These are phyloP conservation scores for Russula sp. DNA, from an alignment of 768 basidiomycete genomes.

Conservation along the genomic window DNA sequence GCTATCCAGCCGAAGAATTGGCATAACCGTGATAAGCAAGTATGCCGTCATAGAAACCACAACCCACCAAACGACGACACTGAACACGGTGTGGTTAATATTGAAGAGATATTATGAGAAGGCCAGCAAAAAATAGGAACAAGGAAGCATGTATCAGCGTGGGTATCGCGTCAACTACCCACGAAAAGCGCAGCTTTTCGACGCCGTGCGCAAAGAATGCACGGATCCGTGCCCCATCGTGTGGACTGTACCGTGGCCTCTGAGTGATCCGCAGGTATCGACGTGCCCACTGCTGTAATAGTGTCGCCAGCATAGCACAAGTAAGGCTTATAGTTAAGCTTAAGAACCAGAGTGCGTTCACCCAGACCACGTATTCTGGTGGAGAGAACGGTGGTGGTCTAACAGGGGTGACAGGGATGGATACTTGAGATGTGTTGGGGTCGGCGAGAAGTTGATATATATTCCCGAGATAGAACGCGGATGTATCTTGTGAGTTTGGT, in stretches of 20 bases:
- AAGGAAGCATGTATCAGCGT: too few relatives aligned
- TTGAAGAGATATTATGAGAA: too few relatives aligned
- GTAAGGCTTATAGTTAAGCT: not conserved
- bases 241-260: not conserved
- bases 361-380: not conserved
- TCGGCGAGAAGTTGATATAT: not conserved
- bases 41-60: not conserved
- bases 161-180: too few relatives aligned
- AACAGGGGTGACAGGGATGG: not conserved
- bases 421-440: not conserved
- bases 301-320: not conserved
- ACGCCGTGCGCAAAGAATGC: too few relatives aligned
- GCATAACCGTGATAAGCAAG: too few relatives aligned
- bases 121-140: too few relatives aligned
- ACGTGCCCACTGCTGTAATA: not conserved
- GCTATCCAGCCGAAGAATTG: not conserved
- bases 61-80: too few relatives aligned
- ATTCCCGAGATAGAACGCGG: not conserved
- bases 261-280: not conserved
- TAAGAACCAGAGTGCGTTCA: not conserved
- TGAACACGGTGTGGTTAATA: too few relatives aligned
- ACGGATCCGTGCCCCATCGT: not conserved
- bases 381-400: not conserved
- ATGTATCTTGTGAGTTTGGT: not conserved
- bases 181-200: too few relatives aligned